These are phyloP conservation scores for Eimeria brunetti DNA, from an alignment of 169 alveolate genomes.

Conservation along the genomic window DNA sequence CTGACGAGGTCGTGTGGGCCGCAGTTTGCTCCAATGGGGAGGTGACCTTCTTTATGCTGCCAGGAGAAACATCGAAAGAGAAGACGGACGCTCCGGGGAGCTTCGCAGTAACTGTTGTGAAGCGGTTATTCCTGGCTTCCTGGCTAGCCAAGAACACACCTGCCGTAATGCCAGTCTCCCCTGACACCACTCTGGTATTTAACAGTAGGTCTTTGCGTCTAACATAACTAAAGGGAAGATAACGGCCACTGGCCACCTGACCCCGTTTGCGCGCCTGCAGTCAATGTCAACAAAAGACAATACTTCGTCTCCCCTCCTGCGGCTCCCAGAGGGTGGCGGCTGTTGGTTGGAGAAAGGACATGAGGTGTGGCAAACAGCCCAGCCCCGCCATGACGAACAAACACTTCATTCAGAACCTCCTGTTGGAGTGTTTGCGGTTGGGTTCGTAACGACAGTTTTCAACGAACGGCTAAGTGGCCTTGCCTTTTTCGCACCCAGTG, in stretches of 20 bases:
- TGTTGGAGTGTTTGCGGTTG: constrained; percentile 45
- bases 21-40: constrained; percentile 67
- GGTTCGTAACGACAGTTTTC: constrained; percentile 14
- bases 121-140: constrained; percentile 57
- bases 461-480: constrained; percentile 16
- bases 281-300: background rate
- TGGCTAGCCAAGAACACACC: constrained; percentile 35
- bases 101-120: constrained; percentile 4
- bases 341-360: constrained; percentile 38
- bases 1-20: constrained; percentile 25
- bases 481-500: constrained; percentile 43
- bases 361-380: background rate
- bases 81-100: background rate
- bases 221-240: background rate
- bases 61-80: background rate
- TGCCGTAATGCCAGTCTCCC: background rate
- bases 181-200: background rate
- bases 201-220: background rate
- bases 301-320: background rate
- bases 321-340: constrained; percentile 60
- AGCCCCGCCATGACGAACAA: background rate
- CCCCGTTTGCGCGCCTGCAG: constrained; percentile 44
- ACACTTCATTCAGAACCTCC: background rate
- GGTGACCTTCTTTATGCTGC: constrained; percentile 12
- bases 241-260: background rate